phyloP scores from a whole-genome alignment of 257 asterid species.

The Fraxinus quadrangulata region DNA sequence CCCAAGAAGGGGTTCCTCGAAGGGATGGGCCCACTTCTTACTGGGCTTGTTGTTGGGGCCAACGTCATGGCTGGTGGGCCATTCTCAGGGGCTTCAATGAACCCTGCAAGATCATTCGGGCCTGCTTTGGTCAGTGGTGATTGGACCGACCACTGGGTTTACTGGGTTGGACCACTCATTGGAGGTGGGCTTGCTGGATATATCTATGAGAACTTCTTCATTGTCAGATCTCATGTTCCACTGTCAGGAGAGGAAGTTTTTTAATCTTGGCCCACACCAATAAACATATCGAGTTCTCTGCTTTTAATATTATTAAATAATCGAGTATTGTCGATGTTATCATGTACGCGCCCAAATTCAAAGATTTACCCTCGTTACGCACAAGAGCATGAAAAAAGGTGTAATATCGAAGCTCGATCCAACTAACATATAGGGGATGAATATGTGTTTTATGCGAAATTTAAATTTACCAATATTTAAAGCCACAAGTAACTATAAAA shows the following conservation, averaged over 20 bases:
- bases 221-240: slow-evolving; percentile 57
- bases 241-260: slow-evolving; percentile 46
- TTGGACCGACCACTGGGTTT: slow-evolving; percentile 95
- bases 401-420: too few species aligned
- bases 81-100: slow-evolving; percentile 91
- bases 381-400: too few species aligned
- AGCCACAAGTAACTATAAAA: too few species aligned
- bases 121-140: slow-evolving; percentile 84
- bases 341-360: too few species aligned
- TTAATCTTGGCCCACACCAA: slow-evolving; percentile 13
- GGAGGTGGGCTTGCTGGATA: slow-evolving; percentile 93
- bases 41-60: slow-evolving; percentile 91
- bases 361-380: too few species aligned
- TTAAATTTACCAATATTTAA: too few species aligned
- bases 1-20: slow-evolving; percentile 81
- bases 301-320: too few species aligned
- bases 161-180: slow-evolving; percentile 91
- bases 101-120: slow-evolving; percentile 92
- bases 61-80: slow-evolving; percentile 95
- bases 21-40: slow-evolving; percentile 81
- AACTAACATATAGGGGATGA: too few species aligned
- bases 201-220: slow-evolving; percentile 75
- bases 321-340: too few species aligned
- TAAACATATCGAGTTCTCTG: background rate
- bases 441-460: too few species aligned